Percentiles rank a stretch among this genome's conserved stretches.
Conservation (phyloP, 1,284 basidiomycete species). For the Ustilago crameri region DNA sequence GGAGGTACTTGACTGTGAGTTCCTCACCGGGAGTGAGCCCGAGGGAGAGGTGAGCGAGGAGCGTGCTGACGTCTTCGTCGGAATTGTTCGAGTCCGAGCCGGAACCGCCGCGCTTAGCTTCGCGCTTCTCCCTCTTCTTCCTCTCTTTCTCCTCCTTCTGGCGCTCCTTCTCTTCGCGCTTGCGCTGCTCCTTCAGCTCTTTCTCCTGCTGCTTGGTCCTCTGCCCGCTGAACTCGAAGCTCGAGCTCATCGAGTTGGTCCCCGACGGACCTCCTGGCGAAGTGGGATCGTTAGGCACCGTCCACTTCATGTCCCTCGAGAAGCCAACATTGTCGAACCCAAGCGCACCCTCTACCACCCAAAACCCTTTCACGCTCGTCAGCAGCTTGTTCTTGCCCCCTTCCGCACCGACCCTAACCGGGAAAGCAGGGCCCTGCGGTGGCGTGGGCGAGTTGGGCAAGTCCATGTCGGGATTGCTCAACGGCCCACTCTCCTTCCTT, state of each 20-base stretch:
- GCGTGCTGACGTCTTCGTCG: constrained; percentile 35
- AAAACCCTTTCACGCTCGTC: constrained; percentile 55
- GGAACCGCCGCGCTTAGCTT: constrained; percentile 33
- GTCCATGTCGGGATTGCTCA: constrained; percentile 45
- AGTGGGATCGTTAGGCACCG: constrained; percentile 21
- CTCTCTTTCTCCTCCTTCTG: constrained; percentile 28
- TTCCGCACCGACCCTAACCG: constrained; percentile 21
- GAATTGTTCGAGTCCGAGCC: constrained; percentile 9
- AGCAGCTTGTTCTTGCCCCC: constrained; percentile 24
- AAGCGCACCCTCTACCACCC: constrained; percentile 58
- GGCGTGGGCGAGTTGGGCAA: constrained; percentile 52
- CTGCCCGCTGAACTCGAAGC: constrained; percentile 3
- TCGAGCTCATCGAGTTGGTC: constrained; percentile 11
- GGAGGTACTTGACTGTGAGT: constrained; percentile 61
- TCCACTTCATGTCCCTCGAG: constrained; percentile 61
- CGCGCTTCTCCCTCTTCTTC: constrained; percentile 34
- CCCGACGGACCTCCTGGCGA: constrained; percentile 6
- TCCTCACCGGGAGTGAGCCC: constrained; percentile 52
- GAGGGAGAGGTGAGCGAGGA: constrained; percentile 43
- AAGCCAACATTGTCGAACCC: constrained; percentile 66
- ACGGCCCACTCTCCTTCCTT: constrained; percentile 59
- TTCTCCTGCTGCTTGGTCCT: constrained; percentile 35
- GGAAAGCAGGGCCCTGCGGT: constrained; percentile 40
- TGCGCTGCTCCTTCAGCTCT: constrained; percentile 31
- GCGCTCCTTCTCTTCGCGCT: constrained; percentile 36